phyloP scores from a whole-genome alignment of 441 rosid species.

The Geranium incanum region DNA sequence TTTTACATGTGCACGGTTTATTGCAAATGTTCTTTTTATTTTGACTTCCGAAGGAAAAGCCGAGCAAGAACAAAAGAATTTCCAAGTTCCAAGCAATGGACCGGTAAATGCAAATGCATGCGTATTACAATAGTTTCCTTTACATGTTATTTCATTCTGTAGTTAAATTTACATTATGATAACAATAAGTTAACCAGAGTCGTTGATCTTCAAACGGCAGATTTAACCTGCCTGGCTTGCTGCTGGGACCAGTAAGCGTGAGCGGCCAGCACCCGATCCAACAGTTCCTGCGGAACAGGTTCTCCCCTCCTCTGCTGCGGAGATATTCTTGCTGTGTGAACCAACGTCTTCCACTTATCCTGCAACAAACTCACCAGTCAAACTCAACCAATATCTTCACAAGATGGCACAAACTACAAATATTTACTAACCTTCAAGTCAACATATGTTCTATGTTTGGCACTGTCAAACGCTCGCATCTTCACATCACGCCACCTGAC shows the following conservation, averaged over 20 bases:
- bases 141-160: slow-evolving; percentile 12
- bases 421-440: slow-evolving; percentile 74
- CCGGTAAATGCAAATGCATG: slow-evolving; percentile 4
- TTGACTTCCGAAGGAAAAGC: neutral
- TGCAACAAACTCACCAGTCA: slow-evolving; percentile 73
- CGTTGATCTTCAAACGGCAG: slow-evolving; percentile 18
- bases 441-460: slow-evolving; percentile 90
- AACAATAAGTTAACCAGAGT: neutral
- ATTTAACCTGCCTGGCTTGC: slow-evolving; percentile 41
- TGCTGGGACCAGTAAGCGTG: slow-evolving; percentile 90
- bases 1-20: neutral
- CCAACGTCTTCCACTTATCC: slow-evolving; percentile 99
- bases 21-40: neutral
- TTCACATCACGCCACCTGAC: slow-evolving; percentile 96
- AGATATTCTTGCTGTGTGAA: slow-evolving; percentile 90
- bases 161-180: slow-evolving; percentile 13
- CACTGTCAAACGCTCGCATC: slow-evolving; percentile 72
- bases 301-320: slow-evolving; percentile 98
- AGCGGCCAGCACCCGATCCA: slow-evolving; percentile 76
- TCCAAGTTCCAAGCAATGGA: neutral
- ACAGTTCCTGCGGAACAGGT: slow-evolving; percentile 91
- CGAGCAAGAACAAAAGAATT: slow-evolving; percentile 8
- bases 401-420: neutral
- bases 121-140: slow-evolving; percentile 10
- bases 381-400: slow-evolving; percentile 12